Percentiles rank a stretch among this genome's conserved stretches.
Conservation (phyloP, 768 basidiomycete species). For the Dacryopinax spathularia region DNA sequence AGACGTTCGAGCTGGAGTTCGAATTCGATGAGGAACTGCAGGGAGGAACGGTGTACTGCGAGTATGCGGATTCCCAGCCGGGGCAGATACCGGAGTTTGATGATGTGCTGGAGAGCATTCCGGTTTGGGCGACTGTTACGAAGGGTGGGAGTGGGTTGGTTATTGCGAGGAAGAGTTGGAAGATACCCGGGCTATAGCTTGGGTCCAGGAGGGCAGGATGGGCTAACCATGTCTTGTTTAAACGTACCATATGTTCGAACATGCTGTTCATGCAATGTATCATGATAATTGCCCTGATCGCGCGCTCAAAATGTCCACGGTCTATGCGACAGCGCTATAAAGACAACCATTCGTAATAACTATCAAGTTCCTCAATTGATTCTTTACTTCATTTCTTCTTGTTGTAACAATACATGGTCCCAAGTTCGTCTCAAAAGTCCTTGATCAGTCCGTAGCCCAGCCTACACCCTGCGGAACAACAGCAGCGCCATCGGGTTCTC, state of each 20-base stretch:
- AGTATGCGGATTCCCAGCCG: not conserved
- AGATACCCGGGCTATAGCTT: not conserved
- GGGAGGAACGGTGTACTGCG: not conserved
- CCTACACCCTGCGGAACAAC: not conserved
- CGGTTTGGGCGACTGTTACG: not conserved
- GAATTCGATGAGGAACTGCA: not conserved
- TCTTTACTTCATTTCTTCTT: too few relatives aligned
- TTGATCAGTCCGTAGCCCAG: not conserved
- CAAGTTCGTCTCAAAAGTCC: not conserved
- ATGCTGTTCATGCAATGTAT: too few relatives aligned
- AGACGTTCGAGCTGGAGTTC: not conserved
- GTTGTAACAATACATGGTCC: too few relatives aligned
- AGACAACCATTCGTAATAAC: too few relatives aligned
- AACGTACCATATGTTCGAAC: not conserved
- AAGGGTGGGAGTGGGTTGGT: not conserved
- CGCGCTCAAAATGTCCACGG: too few relatives aligned
- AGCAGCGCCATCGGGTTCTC: not conserved
- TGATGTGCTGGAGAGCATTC: not conserved
- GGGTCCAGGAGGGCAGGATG: not conserved
- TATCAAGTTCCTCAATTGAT: too few relatives aligned
- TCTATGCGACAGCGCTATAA: too few relatives aligned
- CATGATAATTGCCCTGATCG: too few relatives aligned
- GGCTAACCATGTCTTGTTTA: not conserved
- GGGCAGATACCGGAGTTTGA: not conserved
- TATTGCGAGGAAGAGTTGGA: not conserved